Evolutionary conservation across 1,139 yeast genomes (phyloP).

Genomic region (Diutina ranongensis): DNA sequence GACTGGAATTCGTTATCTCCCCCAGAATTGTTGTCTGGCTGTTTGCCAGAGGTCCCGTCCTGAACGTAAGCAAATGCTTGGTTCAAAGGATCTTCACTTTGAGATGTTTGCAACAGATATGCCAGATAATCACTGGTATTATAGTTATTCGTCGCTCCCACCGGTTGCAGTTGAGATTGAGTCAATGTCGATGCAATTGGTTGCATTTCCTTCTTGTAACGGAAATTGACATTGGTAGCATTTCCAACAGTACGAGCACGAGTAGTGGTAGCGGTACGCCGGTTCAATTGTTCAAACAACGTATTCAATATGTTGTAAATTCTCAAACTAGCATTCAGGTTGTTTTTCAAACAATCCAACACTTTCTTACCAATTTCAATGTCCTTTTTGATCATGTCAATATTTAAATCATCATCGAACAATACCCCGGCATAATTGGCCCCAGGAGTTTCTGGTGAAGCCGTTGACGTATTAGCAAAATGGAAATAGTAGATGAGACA

Average conservation of each 20-base stretch:
- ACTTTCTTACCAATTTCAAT: conserved; percentile 76
- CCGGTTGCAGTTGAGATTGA: conserved; percentile 4
- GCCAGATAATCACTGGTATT: not conserved
- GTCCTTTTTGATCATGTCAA: conserved; percentile 60
- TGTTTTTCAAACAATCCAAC: conserved; percentile 57
- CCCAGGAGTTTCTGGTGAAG: conserved; percentile 16
- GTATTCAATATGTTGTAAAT: conserved; percentile 72
- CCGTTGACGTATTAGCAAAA: conserved; percentile 33
- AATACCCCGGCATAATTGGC: conserved; percentile 36
- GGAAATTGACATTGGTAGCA: not conserved
- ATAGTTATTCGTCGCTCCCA: not conserved
- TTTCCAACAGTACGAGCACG: not conserved
- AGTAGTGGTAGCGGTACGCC: conserved; percentile 40
- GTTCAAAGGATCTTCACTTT: not conserved
- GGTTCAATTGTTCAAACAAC: conserved; percentile 70
- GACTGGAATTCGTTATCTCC: not conserved
- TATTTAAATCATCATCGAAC: conserved; percentile 49
- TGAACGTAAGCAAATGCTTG: conserved; percentile 1
- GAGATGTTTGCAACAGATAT: not conserved
- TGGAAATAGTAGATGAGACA: conserved; percentile 78
- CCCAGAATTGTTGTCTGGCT: not conserved
- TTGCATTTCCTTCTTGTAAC: not conserved
- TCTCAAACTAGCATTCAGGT: conserved; percentile 67
- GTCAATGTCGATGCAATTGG: not conserved
- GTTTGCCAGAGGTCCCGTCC: not conserved